phyloP scores from a whole-genome alignment of 352 stramenopile genomes.

The Phytophthora constricta region DNA sequence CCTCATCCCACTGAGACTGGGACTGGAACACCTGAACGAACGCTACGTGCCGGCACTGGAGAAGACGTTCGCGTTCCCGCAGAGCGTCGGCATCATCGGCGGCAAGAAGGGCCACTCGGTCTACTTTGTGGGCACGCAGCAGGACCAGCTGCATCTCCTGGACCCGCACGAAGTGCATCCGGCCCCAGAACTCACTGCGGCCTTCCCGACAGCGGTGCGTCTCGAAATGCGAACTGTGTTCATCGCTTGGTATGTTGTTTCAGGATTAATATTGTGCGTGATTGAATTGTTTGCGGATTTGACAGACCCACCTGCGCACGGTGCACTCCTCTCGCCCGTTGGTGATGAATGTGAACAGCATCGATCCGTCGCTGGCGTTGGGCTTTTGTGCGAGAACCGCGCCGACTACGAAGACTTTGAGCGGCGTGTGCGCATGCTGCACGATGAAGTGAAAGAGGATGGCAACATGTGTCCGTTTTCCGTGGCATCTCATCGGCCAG shows the following conservation, averaged over 20 bases:
- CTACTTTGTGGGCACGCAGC: conserved; percentile 95
- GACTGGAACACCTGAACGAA: conserved; percentile 88
- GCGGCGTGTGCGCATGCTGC: conserved; percentile 49
- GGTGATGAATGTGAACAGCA: conserved; percentile 85
- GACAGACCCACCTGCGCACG: conserved; percentile 62
- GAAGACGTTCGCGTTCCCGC: conserved; percentile 89
- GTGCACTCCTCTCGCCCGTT: conserved; percentile 62
- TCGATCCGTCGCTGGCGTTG: conserved; percentile 94
- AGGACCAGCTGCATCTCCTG: conserved; percentile 80
- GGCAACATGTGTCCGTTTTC: conserved; percentile 68
- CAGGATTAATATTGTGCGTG: no score
- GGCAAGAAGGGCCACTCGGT: conserved; percentile 94
- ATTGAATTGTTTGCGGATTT: no score
- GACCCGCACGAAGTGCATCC: conserved; percentile 87
- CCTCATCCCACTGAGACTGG: conserved; percentile 92
- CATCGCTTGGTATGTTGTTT: background rate
- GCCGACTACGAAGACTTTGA: conserved; percentile 79
- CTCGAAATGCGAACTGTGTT: background rate
- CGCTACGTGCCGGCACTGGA: conserved; percentile 79
- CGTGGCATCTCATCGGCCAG: conserved; percentile 58
- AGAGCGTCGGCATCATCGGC: conserved; percentile 95
- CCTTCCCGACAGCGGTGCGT: conserved; percentile 75
- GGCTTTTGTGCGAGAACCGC: conserved; percentile 92
- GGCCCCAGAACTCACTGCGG: conserved; percentile 69
- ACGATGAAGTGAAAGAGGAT: conserved; percentile 46